Evolutionary conservation across 2,329 filamentous ascomycete species (phyloP).

Genomic region (Leptographium procerum): DNA sequence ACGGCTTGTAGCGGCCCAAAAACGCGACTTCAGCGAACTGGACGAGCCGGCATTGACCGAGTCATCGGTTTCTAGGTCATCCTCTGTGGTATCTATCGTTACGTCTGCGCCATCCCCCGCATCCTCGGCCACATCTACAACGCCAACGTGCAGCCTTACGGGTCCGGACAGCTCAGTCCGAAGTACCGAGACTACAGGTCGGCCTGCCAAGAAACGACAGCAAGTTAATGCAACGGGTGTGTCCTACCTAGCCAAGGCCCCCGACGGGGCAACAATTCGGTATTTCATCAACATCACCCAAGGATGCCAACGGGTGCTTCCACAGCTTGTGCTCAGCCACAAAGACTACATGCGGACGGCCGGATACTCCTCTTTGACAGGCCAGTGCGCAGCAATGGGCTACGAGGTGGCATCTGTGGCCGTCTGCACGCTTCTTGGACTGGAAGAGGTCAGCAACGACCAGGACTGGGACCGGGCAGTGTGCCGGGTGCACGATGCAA

Average conservation of each 20-base stretch:
- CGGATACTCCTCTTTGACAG: conserved; percentile 3
- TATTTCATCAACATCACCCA: conserved; percentile 7
- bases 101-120: not conserved
- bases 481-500: not conserved
- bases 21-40: not conserved
- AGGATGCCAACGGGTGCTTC: not conserved
- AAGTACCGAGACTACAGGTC: not conserved
- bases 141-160: not conserved
- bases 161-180: not conserved
- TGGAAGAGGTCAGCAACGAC: conserved; percentile 1
- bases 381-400: not conserved
- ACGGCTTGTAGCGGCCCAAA: not conserved
- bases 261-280: not conserved
- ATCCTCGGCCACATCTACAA: not conserved
- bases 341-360: not conserved
- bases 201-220: not conserved
- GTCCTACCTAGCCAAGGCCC: not conserved
- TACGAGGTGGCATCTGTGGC: not conserved
- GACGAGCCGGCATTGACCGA: not conserved
- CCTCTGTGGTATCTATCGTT: not conserved
- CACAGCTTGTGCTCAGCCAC: conserved; percentile 5
- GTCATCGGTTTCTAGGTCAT: not conserved
- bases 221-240: not conserved
- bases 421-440: conserved; percentile 3
- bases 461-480: conserved; percentile 6